Base-by-base conservation (phyloP, 106 monocot species). In the Vanilla planifolia region DNA sequence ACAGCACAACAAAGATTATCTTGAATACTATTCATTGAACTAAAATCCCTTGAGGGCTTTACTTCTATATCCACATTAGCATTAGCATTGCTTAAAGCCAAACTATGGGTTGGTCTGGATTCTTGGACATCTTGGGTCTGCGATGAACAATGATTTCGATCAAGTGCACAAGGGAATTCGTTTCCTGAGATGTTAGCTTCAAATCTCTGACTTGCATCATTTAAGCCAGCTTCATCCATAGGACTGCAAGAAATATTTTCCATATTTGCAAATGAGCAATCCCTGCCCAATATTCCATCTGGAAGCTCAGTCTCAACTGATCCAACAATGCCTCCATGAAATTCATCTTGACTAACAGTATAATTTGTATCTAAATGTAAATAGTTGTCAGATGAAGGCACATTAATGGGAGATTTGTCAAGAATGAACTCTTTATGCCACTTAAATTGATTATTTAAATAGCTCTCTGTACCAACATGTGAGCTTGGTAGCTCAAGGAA, bases 151-250 rank as follows among this genome's bases (percentile, higher is more conserved):
- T 62, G 28, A 69, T 70, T 61, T 33, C 74, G 62, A 57, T 48
- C 62, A 46, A 66, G 62, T n/a, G 65, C 61, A 39, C 64, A 55
- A 29, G 61, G 30, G 39, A 64, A 35, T 70, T 79, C 61, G 37
- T 67, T 69, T 15, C 66, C 43, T 30, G 33, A 48, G 51, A 26
- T 56, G 16, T 60, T 61, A 55, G 76, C 51, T 21, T 76, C 73
- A 77, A 76, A 72, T 13, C 63, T 61, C 10, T 70, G 48, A 21
- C 70, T 40, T 22, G 48, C 48, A 68, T 67, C 68, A 5, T 74
- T 63, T 21, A 22, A 52, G 58, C 51, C 59, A 33, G 33, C 13
- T 59, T 64, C 63, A 40, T 72, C 69, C 20, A 51, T 21, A 44
- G 61, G 47, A 16, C 50, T 17, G 28, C 58, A 55, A 15, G 47